Conservation (phyloP, 179 eudicot species). For the Silene coronaria region DNA sequence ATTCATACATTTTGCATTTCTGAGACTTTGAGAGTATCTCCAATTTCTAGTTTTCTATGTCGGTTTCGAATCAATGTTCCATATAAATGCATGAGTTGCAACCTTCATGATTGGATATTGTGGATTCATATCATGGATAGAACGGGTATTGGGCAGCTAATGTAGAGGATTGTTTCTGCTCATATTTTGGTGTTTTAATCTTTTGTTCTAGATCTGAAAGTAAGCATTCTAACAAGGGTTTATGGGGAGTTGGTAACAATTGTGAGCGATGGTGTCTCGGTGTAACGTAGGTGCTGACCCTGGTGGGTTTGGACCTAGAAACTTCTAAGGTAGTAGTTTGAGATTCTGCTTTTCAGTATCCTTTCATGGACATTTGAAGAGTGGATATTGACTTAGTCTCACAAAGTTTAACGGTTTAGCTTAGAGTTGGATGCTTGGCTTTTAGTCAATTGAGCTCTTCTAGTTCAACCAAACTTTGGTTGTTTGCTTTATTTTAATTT, state of each 20-base stretch:
- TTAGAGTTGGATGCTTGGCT: neutral
- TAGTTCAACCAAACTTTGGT: conserved; percentile 3
- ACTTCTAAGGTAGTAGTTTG: neutral
- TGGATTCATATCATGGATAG: neutral
- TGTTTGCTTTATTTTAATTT: conserved; percentile 1
- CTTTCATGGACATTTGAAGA: neutral
- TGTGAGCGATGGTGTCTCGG: no score
- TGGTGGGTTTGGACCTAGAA: neutral
- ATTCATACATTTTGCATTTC: neutral
- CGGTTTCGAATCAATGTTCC: neutral
- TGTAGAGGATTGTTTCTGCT: neutral
- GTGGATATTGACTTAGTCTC: conserved; percentile 2
- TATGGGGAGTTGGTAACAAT: no score
- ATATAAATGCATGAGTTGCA: neutral
- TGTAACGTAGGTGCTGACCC: neutral
- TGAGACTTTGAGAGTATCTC: neutral
- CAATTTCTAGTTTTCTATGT: neutral
- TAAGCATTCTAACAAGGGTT: neutral
- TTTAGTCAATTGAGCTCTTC: conserved; percentile 3
- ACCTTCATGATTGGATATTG: neutral
- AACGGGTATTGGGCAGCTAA: neutral
- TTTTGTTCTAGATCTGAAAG: neutral
- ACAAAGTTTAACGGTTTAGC: neutral
- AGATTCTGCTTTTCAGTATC: neutral
- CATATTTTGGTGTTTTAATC: neutral